phyloP scores from a whole-genome alignment of 1,139 yeast species.

The Geotrichum aggregatum region DNA sequence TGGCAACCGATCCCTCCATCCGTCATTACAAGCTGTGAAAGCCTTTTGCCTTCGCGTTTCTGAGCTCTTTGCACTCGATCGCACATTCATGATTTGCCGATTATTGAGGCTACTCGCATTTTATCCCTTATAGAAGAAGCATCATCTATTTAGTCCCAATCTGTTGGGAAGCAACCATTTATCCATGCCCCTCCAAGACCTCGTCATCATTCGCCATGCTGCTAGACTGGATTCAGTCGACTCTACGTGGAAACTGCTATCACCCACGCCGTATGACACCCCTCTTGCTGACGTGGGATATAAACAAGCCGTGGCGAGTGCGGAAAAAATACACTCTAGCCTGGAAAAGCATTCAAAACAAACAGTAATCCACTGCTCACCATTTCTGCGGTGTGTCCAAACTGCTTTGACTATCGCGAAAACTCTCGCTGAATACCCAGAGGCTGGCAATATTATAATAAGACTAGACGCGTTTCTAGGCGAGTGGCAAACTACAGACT shows the following conservation, averaged over 20 bases:
- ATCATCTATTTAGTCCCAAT: background rate
- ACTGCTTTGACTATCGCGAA: conserved; percentile 37
- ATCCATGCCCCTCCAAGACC: conserved; percentile 21
- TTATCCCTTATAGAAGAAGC: background rate
- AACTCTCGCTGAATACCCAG: conserved; percentile 14
- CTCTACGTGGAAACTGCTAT: conserved; percentile 32
- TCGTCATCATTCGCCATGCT: conserved; percentile 39
- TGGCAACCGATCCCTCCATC: no score
- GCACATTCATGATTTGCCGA: background rate
- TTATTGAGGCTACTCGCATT: no score
- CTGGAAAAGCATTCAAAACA: conserved; percentile 6
- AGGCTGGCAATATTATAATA: conserved; percentile 22
- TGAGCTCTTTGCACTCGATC: no score
- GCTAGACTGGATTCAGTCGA: conserved; percentile 36
- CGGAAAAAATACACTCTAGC: conserved; percentile 15
- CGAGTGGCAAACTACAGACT: conserved; percentile 43
- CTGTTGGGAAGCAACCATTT: no score
- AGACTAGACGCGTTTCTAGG: conserved; percentile 40
- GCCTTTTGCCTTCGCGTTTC: no score
- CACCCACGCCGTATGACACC: conserved; percentile 41
- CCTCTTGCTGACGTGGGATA: conserved; percentile 37
- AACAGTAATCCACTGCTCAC: conserved; percentile 38
- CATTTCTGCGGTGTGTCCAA: conserved; percentile 41
- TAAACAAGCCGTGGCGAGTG: conserved; percentile 31
- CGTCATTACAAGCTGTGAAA: no score